These are phyloP conservation scores for Ustilago esculenta DNA, from an alignment of 1,284 basidiomycete genomes.

Conservation along the genomic window DNA sequence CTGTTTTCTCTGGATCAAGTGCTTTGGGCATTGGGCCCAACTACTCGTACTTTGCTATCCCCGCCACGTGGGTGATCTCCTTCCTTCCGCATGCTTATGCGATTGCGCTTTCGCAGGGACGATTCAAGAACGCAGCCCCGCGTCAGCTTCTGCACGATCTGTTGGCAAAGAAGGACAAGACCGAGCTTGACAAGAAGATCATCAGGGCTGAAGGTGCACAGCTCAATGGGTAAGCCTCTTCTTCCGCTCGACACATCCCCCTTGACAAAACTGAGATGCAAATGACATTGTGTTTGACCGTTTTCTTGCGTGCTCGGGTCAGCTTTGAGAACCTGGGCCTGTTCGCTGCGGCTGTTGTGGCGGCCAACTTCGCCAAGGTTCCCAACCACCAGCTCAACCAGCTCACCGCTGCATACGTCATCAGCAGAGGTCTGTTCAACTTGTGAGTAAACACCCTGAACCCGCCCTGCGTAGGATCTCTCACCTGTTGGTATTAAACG, in stretches of 20 bases:
- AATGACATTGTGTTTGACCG: too few relatives aligned
- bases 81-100: conserved; percentile 36
- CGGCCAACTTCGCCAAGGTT: conserved; percentile 53
- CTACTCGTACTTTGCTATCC: conserved; percentile 41
- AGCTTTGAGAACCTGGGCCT: conserved; percentile 38
- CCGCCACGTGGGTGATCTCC: conserved; percentile 33
- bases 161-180: conserved; percentile 42
- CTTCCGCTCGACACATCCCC: too few relatives aligned
- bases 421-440: conserved; percentile 48
- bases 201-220: conserved; percentile 43
- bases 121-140: conserved; percentile 30
- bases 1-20: conserved; percentile 16
- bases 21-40: conserved; percentile 16
- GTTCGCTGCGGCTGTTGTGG: conserved; percentile 44
- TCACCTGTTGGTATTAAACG: too few relatives aligned
- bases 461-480: too few relatives aligned
- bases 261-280: too few relatives aligned
- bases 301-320: too few relatives aligned
- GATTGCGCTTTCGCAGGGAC: conserved; percentile 5
- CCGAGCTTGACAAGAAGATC: conserved; percentile 30
- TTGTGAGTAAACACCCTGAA: too few relatives aligned
- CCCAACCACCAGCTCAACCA: conserved; percentile 51
- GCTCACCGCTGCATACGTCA: conserved; percentile 46
- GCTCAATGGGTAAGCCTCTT: conserved; percentile 28
- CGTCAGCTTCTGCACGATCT: conserved; percentile 41